Evolutionary conservation across 768 basidiomycete genomes (phyloP).

Genomic region (Xerocomus brunneocitrinus): DNA sequence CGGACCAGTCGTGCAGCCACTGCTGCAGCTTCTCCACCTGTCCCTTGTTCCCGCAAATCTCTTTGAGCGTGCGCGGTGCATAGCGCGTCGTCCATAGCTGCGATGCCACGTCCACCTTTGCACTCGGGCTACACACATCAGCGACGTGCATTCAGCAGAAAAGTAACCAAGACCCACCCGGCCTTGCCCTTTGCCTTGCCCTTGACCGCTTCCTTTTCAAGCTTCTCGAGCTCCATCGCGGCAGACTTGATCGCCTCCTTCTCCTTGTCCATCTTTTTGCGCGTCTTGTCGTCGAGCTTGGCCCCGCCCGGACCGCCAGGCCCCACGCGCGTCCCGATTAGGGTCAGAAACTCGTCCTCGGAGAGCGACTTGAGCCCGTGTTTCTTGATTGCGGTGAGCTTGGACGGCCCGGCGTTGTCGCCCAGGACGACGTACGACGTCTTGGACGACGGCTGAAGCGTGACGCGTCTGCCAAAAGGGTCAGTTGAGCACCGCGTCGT

Average conservation of each 20-base stretch:
- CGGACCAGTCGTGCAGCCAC: constrained; percentile 89
- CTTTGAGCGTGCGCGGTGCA: constrained; percentile 81
- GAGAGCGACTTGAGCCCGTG: constrained; percentile 67
- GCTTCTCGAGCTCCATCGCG: constrained; percentile 74
- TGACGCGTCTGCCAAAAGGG: constrained; percentile 62
- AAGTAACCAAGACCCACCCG: constrained; percentile 13
- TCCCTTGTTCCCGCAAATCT: constrained; percentile 94
- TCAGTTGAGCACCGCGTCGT: not conserved
- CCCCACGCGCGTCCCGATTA: constrained; percentile 72
- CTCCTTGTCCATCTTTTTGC: constrained; percentile 79
- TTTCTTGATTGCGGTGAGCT: constrained; percentile 83
- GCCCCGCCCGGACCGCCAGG: constrained; percentile 32
- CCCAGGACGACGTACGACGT: constrained; percentile 90
- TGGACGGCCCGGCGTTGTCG: constrained; percentile 80
- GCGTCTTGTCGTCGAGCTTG: constrained; percentile 69
- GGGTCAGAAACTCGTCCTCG: constrained; percentile 82
- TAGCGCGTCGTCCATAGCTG: constrained; percentile 97
- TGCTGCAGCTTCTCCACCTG: constrained; percentile 81
- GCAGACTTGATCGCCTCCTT: constrained; percentile 65
- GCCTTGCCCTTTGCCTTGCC: constrained; percentile 7
- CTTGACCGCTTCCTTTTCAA: constrained; percentile 50
- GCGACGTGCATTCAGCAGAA: not conserved
- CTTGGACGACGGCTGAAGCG: constrained; percentile 80
- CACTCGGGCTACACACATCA: constrained; percentile 14
- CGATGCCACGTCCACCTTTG: constrained; percentile 42